phyloP scores from a whole-genome alignment of 305 asterid genomes.

The Fraxinus nigra region DNA sequence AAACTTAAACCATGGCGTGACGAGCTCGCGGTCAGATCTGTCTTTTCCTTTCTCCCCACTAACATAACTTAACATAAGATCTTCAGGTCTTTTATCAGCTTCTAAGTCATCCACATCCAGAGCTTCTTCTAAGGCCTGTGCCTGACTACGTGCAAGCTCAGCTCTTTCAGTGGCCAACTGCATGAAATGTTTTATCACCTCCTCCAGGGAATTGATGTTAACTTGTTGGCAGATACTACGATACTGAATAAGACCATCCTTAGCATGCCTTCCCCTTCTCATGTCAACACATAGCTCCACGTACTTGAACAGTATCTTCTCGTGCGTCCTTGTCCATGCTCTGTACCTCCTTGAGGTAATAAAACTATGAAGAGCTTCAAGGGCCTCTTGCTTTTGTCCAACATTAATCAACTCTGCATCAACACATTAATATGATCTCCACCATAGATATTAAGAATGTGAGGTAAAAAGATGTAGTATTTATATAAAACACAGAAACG shows the following conservation, averaged over 20 bases:
- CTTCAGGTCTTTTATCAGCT: slow-evolving; percentile 97
- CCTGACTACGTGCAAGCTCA: slow-evolving; percentile 79
- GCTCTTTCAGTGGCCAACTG: slow-evolving; percentile 91
- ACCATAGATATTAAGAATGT: background rate
- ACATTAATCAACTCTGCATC: slow-evolving; percentile 90
- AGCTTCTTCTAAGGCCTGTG: slow-evolving; percentile 89
- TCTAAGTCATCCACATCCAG: slow-evolving; percentile 90
- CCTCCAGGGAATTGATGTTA: slow-evolving; percentile 83
- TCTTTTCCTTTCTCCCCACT: slow-evolving; percentile 99
- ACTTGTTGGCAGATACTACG: slow-evolving; percentile 96
- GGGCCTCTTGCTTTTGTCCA: slow-evolving; percentile 95
- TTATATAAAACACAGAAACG: background rate
- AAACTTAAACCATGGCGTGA: slow-evolving; percentile 98
- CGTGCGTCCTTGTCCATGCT: slow-evolving; percentile 92
- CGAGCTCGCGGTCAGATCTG: slow-evolving; percentile 91
- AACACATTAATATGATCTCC: slow-evolving; percentile 9
- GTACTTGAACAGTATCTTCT: slow-evolving; percentile 84
- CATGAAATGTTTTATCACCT: slow-evolving; percentile 96
- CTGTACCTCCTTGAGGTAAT: slow-evolving; percentile 93
- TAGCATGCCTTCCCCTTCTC: slow-evolving; percentile 97
- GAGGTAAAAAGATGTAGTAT: background rate
- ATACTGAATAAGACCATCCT: slow-evolving; percentile 94
- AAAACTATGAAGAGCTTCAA: slow-evolving; percentile 88
- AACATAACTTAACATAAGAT: slow-evolving; percentile 90
- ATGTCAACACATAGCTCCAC: slow-evolving; percentile 95